Evolutionary conservation across 2,329 filamentous ascomycete genomes (phyloP).

Genomic region (Colletotrichum lentis): DNA sequence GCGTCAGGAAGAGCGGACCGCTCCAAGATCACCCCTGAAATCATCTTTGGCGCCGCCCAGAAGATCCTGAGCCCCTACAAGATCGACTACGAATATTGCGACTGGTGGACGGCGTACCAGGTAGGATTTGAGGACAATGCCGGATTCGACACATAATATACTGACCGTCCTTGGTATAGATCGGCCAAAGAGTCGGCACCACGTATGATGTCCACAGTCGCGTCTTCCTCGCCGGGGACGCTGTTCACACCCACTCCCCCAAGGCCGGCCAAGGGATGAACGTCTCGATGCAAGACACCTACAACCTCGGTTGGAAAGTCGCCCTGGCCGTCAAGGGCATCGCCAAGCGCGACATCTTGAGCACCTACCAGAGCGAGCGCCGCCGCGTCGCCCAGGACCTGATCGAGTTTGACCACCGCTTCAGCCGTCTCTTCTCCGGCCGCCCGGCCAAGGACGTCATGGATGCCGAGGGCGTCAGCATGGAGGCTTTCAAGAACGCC

Average conservation of each 20-base stretch:
- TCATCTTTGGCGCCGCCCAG: conserved; percentile 68
- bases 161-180: conserved; percentile 61
- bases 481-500: conserved; percentile 68
- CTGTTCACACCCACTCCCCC: conserved; percentile 63
- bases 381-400: conserved; percentile 63
- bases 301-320: conserved; percentile 67
- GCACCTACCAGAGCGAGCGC: conserved; percentile 62
- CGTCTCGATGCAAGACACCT: conserved; percentile 72
- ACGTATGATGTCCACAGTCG: conserved; percentile 64
- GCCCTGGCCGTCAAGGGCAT: conserved; percentile 56
- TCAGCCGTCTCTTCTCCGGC: conserved; percentile 64
- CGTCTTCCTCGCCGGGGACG: conserved; percentile 76
- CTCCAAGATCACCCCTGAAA: conserved; percentile 67
- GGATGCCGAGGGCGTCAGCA: conserved; percentile 67
- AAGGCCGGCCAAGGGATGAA: conserved; percentile 79
- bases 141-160: conserved; percentile 39
- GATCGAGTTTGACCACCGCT: conserved; percentile 69
- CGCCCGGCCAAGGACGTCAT: conserved; percentile 66
- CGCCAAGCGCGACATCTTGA: conserved; percentile 53
- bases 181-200: conserved; percentile 70
- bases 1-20: conserved; percentile 60
- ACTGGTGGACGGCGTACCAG: conserved; percentile 74
- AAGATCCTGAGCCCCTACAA: conserved; percentile 73
- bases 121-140: conserved; percentile 45
- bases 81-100: conserved; percentile 67